Evolutionary conservation across 2,329 filamentous ascomycete genomes (phyloP).

Genomic region (Penicillium sp.): DNA sequence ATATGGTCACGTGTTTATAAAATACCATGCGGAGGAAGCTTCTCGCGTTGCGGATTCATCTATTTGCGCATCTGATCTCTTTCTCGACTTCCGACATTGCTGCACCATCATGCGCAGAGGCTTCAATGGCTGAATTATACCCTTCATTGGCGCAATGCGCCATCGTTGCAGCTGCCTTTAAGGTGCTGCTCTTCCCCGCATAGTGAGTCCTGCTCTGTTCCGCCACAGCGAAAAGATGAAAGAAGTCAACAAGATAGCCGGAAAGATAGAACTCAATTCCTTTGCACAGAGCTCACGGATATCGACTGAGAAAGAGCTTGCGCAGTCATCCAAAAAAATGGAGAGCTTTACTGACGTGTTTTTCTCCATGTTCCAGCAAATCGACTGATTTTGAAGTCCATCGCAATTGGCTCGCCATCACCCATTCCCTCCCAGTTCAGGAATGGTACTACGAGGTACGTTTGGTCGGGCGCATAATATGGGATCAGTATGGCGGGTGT

Average conservation of each 20-base stretch:
- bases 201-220: conserved; percentile 15
- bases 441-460: conserved; percentile 89
- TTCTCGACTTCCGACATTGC: conserved; percentile 3
- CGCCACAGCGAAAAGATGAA: neutral
- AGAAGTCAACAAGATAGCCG: neutral
- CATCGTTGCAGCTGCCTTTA: conserved; percentile 20
- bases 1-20: conserved; percentile 16
- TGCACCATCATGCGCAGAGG: conserved; percentile 25
- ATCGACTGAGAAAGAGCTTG: neutral
- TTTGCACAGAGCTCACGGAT: neutral
- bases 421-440: conserved; percentile 78
- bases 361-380: conserved; percentile 61
- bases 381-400: conserved; percentile 99
- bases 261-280: too few species aligned
- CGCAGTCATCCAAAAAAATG: neutral
- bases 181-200: conserved; percentile 23
- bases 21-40: conserved; percentile 17
- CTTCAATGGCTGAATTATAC: conserved; percentile 72
- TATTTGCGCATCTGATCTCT: neutral
- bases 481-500: neutral
- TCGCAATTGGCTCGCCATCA: conserved; percentile 97
- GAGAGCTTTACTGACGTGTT: conserved; percentile 3
- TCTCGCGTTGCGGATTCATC: neutral
- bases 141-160: conserved; percentile 56
- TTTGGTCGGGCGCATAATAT: neutral